Percentiles rank a stretch among this genome's conserved stretches.
Evolutionary conservation across 2,329 filamentous ascomycete genomes (phyloP).

Genomic region (Pseudogymnoascus destructans): DNA sequence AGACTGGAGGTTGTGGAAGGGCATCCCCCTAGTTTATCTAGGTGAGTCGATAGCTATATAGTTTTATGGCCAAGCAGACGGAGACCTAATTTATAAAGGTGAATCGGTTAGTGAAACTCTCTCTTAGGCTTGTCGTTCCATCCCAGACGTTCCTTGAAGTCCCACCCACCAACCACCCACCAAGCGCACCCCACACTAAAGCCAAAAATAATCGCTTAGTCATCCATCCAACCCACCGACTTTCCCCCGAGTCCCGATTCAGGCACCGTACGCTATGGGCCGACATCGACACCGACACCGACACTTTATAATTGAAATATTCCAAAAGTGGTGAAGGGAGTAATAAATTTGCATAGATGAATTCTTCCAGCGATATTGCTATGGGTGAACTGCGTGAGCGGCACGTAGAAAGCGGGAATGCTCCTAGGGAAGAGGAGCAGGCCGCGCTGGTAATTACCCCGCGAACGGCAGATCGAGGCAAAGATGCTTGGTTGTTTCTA

Average conservation of each 20-base stretch:
- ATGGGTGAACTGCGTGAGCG: not conserved
- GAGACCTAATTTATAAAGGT: not conserved
- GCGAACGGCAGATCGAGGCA: slow-evolving; percentile 36
- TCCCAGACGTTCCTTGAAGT: not conserved
- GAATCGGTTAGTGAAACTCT: slow-evolving; percentile 1
- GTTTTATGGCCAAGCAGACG: not conserved
- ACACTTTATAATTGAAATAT: not conserved
- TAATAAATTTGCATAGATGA: not conserved
- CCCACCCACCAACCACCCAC: not conserved
- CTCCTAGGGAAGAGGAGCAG: not conserved
- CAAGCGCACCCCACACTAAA: not conserved
- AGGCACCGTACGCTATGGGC: not conserved
- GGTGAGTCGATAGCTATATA: not conserved
- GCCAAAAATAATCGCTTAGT: not conserved
- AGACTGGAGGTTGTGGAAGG: not conserved
- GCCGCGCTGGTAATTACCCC: slow-evolving; percentile 18
- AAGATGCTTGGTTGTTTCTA: slow-evolving; percentile 38
- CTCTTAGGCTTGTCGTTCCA: not conserved
- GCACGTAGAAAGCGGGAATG: not conserved
- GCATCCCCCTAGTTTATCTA: not conserved
- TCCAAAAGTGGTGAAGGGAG: not conserved
- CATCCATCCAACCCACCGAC: not conserved
- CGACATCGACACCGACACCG: no score
- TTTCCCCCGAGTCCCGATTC: not conserved
- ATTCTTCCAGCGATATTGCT: not conserved